Base-by-base conservation (phyloP, 2,329 filamentous ascomycete genomes). In the Didymella segeticola region DNA sequence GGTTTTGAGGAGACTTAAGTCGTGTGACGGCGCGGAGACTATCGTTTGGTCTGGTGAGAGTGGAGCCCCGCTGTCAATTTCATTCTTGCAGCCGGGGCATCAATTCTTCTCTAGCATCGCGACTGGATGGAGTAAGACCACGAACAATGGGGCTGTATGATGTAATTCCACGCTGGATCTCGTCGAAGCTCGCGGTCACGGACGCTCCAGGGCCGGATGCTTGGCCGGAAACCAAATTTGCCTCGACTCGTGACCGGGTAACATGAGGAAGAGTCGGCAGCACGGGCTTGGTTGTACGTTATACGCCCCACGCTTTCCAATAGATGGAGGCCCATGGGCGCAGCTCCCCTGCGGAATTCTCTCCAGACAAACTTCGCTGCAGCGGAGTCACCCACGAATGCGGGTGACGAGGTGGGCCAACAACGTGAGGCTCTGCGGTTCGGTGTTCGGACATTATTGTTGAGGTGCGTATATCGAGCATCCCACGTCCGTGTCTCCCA, bases 1-100 rank as follows among this genome's bases (percentile, higher is more conserved):
- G 58, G 55, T 60, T 60, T 31, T 53, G 57, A 62, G 59, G 57
- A 59, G 59, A 56, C 58, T 63, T 67, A 66, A 50, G 63, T 64
- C 63, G 47, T 33, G 50, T 33, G 47, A 48, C 33, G 25, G 56
- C 47, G 62, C 43, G 58, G 63, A 61, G 57, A 58, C 43, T 45
- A 51, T 57, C 39, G 49, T 50, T 48, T 52, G 56, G 57, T 46
- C 43, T 53, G 58, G 41, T 41, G 43, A 49, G 49, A 58, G 63
- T 67, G 63, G 62, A 67, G 58, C 62, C 58, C 60, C 57, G 53
- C 56, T 60, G 50, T 54, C 53, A 57, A 34, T 54, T 60, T 48
- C 49, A 56, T 49, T 37, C 42, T 56, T 59, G 60, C 53, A 53
- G 36, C 47, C 47, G 58, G 54, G 56, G 48, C 50, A 56, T 52